Evolutionary conservation across 1,284 basidiomycete genomes (phyloP), one percentile per base, ranked within the genome.

Genomic region (Trametes hirsuta): DNA sequence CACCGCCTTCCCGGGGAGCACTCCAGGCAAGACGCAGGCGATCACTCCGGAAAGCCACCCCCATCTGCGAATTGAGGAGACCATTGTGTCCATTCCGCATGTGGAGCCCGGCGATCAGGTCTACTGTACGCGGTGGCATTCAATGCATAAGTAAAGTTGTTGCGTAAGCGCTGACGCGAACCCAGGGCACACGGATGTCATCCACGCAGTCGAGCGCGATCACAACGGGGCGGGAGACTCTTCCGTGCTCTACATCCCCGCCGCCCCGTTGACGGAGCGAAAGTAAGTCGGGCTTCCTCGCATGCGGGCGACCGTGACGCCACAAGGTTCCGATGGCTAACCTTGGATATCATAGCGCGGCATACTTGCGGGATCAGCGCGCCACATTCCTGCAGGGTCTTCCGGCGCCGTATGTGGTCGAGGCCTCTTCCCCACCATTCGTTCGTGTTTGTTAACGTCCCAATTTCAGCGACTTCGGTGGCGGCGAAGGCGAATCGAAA

Each of bases 221-320:
- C 90, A 93, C 69, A 69, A 66, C 8, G 92, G 93, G 0, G 65
- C 69, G 11, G 76, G 75, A 4, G 88, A 93, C 66, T 90, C 90
- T 0, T 87, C 86, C 0, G 91, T 93, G 24, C 69, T 94, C 58
- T 94, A 94, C 71, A 93, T 93, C 58, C 92, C 91, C 0, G 85
- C 90, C 3, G 85, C 86, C 0, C 91, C 91, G 0, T 76, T 92
- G 12, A 91, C 90, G 0, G 51, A 79, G 34, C 73, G 81, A 59
- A 93, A 91, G 86, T 84, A 59, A 66, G 79, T 68, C 10, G n/a
- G 22, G 41, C 47, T 51, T 44, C 8, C 4, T 53, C 4, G 6
- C 56, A 51, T 40, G 39, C 4, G 41, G 45, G 45, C 52, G 45
- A n/a, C 30, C 25, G n/a, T 35, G n/a, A 15, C 47, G 9, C n/a